Evolutionary conservation across 176 grass and related monocot genomes (phyloP).

Genomic region (Juncus inflexus): DNA sequence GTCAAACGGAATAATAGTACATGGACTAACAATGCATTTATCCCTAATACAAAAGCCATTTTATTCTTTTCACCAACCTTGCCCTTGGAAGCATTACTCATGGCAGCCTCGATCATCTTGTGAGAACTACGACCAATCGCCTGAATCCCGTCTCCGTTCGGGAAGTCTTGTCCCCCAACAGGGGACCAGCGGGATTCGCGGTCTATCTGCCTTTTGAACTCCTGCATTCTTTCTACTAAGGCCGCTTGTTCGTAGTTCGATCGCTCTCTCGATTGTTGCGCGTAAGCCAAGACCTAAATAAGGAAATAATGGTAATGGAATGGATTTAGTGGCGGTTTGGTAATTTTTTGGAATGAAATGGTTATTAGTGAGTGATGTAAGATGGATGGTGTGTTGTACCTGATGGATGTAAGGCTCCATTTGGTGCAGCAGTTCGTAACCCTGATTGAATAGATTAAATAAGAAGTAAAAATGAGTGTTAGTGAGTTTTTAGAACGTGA

Average conservation of each 20-base stretch:
- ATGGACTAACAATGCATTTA: too few relatives aligned
- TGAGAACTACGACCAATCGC: slow-evolving; percentile 96
- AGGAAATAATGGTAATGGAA: too few relatives aligned
- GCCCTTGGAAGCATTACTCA: slow-evolving; percentile 84
- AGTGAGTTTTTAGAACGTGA: too few relatives aligned
- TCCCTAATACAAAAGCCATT: too few relatives aligned
- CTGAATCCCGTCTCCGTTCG: slow-evolving; percentile 97
- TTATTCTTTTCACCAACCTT: slow-evolving; percentile 99
- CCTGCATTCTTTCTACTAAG: slow-evolving; percentile 93
- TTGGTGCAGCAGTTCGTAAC: slow-evolving; percentile 92
- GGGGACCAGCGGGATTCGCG: slow-evolving; percentile 84
- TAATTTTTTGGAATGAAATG: too few relatives aligned
- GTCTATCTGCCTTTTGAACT: slow-evolving; percentile 97
- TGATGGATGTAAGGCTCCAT: slow-evolving; percentile 99
- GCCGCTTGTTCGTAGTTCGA: slow-evolving; percentile 91
- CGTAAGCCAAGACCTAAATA: slow-evolving; percentile 74
- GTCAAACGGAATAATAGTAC: too few relatives aligned
- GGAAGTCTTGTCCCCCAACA: slow-evolving; percentile 56
- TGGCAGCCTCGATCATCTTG: slow-evolving; percentile 96
- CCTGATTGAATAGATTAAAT: slow-evolving; percentile 52
- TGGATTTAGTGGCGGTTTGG: too few relatives aligned
- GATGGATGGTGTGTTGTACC: slow-evolving; percentile 32
- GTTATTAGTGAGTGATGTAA: neutral
- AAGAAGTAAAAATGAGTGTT: neutral
- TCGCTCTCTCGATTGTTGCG: slow-evolving; percentile 98